A percentile compares a stretch with the other conserved stretches of the same genome.
Evolutionary conservation across 257 asterid genomes (phyloP).

Genomic region (Solanum virginianum): DNA sequence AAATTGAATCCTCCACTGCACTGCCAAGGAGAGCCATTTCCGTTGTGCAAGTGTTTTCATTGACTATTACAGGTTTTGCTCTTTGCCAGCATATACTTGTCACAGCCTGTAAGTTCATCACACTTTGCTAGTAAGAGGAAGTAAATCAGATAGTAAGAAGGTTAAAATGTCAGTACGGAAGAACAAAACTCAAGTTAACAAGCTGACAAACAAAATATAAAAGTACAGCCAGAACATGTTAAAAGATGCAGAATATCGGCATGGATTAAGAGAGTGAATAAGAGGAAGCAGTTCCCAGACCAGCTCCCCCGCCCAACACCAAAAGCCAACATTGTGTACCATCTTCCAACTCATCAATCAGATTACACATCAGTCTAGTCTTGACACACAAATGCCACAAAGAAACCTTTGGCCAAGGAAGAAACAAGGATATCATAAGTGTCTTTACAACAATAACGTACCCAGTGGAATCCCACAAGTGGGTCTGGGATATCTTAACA

Average conservation of each 20-base stretch:
- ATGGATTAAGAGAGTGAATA: not conserved
- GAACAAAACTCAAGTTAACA: not conserved
- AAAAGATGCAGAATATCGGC: not conserved
- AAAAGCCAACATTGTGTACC: not conserved
- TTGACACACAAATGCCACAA: not conserved
- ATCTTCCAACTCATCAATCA: not conserved
- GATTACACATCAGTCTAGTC: not conserved
- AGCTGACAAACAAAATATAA: not conserved
- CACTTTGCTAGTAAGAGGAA: constrained; percentile 2
- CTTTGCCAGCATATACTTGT: constrained; percentile 95
- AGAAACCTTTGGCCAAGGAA: not conserved
- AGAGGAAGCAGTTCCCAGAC: not conserved
- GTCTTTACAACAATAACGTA: too few species aligned
- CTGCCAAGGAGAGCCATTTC: constrained; percentile 75
- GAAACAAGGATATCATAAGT: not conserved
- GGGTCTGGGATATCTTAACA: too few species aligned
- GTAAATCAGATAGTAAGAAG: not conserved
- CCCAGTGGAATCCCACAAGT: too few species aligned
- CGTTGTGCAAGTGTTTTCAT: constrained; percentile 61
- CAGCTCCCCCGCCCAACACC: not conserved
- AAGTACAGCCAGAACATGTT: not conserved
- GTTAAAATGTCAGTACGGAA: not conserved
- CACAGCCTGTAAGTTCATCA: constrained; percentile 59
- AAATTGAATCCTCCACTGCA: constrained; percentile 77
- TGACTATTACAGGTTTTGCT: constrained; percentile 53